phyloP scores from a whole-genome alignment of 2,329 filamentous ascomycete genomes.

The Talaromyces sp. region DNA sequence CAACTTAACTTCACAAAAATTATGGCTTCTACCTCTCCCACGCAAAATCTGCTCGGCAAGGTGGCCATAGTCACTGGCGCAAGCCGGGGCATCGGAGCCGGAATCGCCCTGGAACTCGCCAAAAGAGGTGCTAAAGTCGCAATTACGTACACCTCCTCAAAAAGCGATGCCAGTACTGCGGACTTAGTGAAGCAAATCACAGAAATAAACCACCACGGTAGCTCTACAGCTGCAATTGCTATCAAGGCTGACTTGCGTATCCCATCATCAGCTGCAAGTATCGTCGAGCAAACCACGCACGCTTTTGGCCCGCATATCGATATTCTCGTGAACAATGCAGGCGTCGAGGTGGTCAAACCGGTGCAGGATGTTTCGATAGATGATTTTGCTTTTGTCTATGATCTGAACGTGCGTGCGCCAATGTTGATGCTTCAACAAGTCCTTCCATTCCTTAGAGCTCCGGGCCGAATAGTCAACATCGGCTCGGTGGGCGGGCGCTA shows the following conservation, averaged over 20 bases:
- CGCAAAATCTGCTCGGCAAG: constrained; percentile 17
- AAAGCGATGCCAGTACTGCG: constrained; percentile 25
- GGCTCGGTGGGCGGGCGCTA: constrained; percentile 19
- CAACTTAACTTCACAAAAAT: background rate
- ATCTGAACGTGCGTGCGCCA: constrained; percentile 53
- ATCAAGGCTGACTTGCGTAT: background rate
- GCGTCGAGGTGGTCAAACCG: constrained; percentile 28
- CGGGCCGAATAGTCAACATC: constrained; percentile 56
- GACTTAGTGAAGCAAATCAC: constrained; percentile 18
- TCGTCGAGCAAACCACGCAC: background rate
- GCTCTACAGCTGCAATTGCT: background rate
- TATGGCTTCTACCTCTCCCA: background rate
- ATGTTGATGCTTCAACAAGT: constrained; percentile 52
- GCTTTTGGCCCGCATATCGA: constrained; percentile 1
- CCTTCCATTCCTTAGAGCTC: constrained; percentile 45
- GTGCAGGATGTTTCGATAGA: constrained; percentile 41
- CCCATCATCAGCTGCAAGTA: background rate
- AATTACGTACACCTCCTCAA: constrained; percentile 40
- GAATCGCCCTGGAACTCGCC: constrained; percentile 45
- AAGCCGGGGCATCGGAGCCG: constrained; percentile 47
- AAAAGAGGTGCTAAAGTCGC: constrained; percentile 41
- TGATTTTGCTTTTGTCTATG: constrained; percentile 51
- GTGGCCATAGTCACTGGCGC: constrained; percentile 47
- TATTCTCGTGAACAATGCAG: constrained; percentile 35
- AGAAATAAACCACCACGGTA: background rate